phyloP scores from a whole-genome alignment of 441 rosid species.

The Brassica hybrid region DNA sequence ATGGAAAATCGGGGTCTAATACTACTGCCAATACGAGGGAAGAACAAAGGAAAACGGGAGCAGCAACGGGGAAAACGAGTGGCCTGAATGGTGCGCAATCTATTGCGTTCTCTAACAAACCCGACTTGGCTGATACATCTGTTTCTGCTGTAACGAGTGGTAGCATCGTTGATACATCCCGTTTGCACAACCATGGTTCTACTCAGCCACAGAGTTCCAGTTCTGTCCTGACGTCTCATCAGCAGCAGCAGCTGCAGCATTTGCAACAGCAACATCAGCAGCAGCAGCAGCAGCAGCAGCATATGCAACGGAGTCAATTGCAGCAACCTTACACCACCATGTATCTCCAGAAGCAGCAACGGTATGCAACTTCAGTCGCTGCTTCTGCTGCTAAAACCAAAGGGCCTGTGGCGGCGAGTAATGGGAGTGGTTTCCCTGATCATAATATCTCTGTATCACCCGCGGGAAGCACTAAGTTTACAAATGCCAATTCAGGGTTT shows the following conservation, averaged over 20 bases:
- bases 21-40: constrained; percentile 54
- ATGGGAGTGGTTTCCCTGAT: constrained; percentile 74
- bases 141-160: constrained; percentile 59
- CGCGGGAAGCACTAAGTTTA: constrained; percentile 51
- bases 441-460: constrained; percentile 62
- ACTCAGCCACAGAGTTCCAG: constrained; percentile 54
- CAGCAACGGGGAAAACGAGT: constrained; percentile 55
- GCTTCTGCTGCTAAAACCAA: constrained; percentile 67
- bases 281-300: constrained; percentile 66
- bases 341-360: constrained; percentile 77
- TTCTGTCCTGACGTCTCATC: constrained; percentile 63
- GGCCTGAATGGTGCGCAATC: constrained; percentile 60
- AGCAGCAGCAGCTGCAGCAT: constrained; percentile 60
- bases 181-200: constrained; percentile 65
- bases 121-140: constrained; percentile 63
- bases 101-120: constrained; percentile 75
- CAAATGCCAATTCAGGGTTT: constrained; percentile 57
- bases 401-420: constrained; percentile 58
- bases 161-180: constrained; percentile 75
- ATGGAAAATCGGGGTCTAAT: constrained; percentile 60
- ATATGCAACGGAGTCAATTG: constrained; percentile 51
- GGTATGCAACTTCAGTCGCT: constrained; percentile 59
- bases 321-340: constrained; percentile 50
- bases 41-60: constrained; percentile 65
- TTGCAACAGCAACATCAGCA: constrained; percentile 40